Evolutionary conservation across 768 basidiomycete genomes (phyloP), one percentile per base, ranked within the genome.

Genomic region (Favolaschia claudopus): DNA sequence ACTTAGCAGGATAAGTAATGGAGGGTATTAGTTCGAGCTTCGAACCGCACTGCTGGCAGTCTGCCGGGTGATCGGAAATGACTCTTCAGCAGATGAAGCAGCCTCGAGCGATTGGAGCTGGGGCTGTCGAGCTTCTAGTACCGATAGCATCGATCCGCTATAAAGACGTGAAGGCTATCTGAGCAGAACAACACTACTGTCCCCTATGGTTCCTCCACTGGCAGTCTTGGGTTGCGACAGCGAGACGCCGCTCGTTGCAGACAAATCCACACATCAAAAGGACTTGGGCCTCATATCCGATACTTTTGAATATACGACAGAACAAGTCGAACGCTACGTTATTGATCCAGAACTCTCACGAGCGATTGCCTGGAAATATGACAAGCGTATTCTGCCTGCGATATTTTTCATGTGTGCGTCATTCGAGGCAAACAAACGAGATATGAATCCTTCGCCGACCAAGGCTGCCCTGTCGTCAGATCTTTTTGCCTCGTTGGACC

Each of bases 401-500:
- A n/a, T 36, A 19, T 49, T 49, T 36, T 49, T 27, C 24, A 49
- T 49, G 48, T 49, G 48, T 49, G 48, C 14, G 48, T 38, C 15
- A n/a, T n/a, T n/a, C n/a, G n/a, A n/a, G n/a, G n/a, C n/a, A n/a
- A 12, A 25, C 10, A 27, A 17, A 4, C 7, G 22, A 15, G 13
- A 9, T n/a, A 14, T 20, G 17, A 9, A 5, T 38, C 22, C 24
- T 2, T 38, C 24, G 15, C 36, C 25, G 7, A 1, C 1, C 47
- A n/a, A n/a, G n/a, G n/a, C 20, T 17, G 2, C 25, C 14, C 1
- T 1, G 9, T 34, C 13, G 6, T 19, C 20, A 49, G 33, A 38
- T 27, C 27, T 49, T 12, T 49, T 49, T 36, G 38, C 34, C 25
- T 33, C 48, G 5, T 38, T 49, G 25, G 48, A 49, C 14, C 48